Evolutionary conservation across 2,329 filamentous ascomycete genomes (phyloP).

Genomic region (Diaporthe citriasiana): DNA sequence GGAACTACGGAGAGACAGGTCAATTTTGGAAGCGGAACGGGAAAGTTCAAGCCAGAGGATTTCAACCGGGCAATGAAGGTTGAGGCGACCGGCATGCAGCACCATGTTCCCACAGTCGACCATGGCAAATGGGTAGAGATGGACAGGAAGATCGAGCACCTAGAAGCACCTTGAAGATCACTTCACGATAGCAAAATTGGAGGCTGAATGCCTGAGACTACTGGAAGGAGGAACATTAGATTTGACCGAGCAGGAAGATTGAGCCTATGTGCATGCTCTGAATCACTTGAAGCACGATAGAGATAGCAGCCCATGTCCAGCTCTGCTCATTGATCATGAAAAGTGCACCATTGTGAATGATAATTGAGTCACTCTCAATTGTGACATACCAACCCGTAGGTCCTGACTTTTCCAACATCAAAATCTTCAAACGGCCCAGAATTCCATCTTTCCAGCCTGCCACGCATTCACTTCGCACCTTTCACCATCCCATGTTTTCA

Average conservation of each 20-base stretch:
- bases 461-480: neutral
- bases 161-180: neutral
- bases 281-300: neutral
- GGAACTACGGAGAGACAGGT: conserved; percentile 11
- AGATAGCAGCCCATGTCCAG: neutral
- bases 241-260: neutral
- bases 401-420: neutral
- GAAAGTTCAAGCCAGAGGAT: conserved; percentile 19
- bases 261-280: neutral
- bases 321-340: neutral
- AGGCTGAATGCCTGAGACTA: neutral
- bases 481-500: neutral
- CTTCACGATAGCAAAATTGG: neutral
- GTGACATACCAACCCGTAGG: neutral
- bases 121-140: neutral
- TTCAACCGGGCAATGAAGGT: conserved; percentile 18
- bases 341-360: neutral
- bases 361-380: neutral
- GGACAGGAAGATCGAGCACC: neutral
- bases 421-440: neutral
- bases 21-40: conserved; percentile 12
- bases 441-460: no score
- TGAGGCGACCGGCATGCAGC: neutral
- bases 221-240: neutral
- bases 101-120: conserved; percentile 6